Evolutionary conservation across 345 rosid species (phyloP), one percentile per base, ranked within the genome.

Genomic region (Populus tremula): DNA sequence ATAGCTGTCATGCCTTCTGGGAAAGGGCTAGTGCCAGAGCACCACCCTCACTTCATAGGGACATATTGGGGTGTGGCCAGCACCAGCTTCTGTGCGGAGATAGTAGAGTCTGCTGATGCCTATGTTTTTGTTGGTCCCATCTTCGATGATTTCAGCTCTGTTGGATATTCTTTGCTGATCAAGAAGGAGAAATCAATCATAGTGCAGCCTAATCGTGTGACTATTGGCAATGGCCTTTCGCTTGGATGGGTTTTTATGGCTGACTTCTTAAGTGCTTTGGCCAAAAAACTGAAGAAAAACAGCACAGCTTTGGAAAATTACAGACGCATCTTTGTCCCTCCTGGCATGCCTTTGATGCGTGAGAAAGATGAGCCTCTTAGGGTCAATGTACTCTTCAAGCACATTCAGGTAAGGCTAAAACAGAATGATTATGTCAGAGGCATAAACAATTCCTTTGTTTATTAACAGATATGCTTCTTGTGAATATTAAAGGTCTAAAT

Each of bases 51-150:
- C 66, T 91, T 91, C 85, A 91, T 88, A 3, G 95, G 95, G 56
- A 91, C 95, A 18, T 91, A 89, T 49, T 91, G 95, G 95, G 95
- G 95, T 59, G 93, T 91, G 64, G 93, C 89, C 53, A 91, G 95
- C 68, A 84, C 95, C 20, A 76, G 82, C 84, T 88, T 89, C 79
- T 82, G 85, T 0, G 91, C 89, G 76, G 93, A 91, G 83, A 89
- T 91, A 17, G 93, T 91, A 76, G 95, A 91, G 81, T 91, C 95
- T 16, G 89, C 95, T 4, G 95, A 91, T 85, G 91, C 90, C n/a
- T 91, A 91, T 75, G 54, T 91, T 43, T 89, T 91, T 76, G 89
- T 84, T 29, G 95, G 95, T n/a, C 90, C 95, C 31, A 89, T 89
- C 74, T 89, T 91, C 83, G 88, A 91, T 25, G 95, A 89, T 77